These are phyloP conservation scores for Verticillium albo-atrum DNA, from an alignment of 2,329 filamentous ascomycete genomes.

Conservation along the genomic window DNA sequence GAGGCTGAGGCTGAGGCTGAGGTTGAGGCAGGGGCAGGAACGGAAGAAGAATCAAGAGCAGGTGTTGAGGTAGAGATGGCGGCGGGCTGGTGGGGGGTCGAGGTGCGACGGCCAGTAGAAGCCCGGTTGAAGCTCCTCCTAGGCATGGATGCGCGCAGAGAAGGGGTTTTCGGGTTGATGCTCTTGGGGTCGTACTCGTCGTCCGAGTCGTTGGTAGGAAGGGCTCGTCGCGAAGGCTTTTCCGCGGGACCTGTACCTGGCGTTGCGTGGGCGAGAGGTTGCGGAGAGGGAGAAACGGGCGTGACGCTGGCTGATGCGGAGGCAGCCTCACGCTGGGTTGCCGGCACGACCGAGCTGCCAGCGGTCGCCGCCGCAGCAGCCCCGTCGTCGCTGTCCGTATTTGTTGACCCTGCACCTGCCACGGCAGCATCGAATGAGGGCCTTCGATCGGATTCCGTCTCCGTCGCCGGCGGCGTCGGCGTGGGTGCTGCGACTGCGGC, in stretches of 20 bases:
- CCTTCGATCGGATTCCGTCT: background rate
- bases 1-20: conserved; percentile 5
- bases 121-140: conserved; percentile 11
- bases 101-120: conserved; percentile 9
- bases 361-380: conserved; percentile 1
- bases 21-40: too few relatives aligned
- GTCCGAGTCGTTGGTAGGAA: conserved; percentile 5
- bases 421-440: background rate
- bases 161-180: conserved; percentile 5
- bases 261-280: background rate
- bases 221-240: conserved; percentile 4
- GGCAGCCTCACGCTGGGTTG: conserved; percentile 3
- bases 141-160: conserved; percentile 7
- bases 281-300: conserved; percentile 6
- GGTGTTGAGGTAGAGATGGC: conserved; percentile 3
- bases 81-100: conserved; percentile 5
- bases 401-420: background rate
- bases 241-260: conserved; percentile 1
- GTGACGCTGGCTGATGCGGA: conserved; percentile 1
- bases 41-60: background rate
- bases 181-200: conserved; percentile 11
- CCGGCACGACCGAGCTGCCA: conserved; percentile 4
- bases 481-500: conserved; percentile 1
- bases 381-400: background rate
- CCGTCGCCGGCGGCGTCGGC: background rate